Percentiles rank a stretch among this genome's conserved stretches.
Evolutionary conservation across 352 stramenopile genomes (phyloP).

Genomic region (Globisporangium okanoganense): DNA sequence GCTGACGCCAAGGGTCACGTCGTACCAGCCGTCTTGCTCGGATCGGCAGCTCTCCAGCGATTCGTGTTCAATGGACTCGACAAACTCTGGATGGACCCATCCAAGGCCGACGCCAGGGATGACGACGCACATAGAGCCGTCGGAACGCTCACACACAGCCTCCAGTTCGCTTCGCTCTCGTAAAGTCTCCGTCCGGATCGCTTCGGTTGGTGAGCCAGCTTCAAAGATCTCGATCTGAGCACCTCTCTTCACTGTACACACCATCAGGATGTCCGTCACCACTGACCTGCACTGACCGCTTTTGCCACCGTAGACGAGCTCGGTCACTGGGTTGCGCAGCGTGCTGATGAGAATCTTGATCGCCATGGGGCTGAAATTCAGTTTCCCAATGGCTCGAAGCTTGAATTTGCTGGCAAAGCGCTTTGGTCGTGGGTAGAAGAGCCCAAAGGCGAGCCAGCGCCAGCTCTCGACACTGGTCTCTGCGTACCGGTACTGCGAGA

Average conservation of each 20-base stretch:
- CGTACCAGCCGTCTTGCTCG: not conserved
- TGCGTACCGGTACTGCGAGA: not conserved
- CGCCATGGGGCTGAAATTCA: not conserved
- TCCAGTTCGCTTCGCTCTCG: not conserved
- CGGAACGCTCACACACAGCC: not conserved
- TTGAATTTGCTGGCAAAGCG: conserved; percentile 7
- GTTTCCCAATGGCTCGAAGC: conserved; percentile 1
- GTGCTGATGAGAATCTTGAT: not conserved
- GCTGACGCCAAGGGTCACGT: not conserved
- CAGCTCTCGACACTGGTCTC: not conserved
- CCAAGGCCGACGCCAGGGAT: not conserved
- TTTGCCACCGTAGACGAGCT: not conserved
- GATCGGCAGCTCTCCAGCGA: not conserved
- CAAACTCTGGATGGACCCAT: not conserved
- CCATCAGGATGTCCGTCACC: not conserved
- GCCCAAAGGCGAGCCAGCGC: conserved; percentile 19
- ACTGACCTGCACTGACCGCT: too few relatives aligned
- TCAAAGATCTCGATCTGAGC: not conserved
- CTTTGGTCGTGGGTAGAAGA: conserved; percentile 18
- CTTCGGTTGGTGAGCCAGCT: conserved; percentile 8
- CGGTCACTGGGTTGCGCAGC: not conserved
- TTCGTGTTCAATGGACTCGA: conserved; percentile 3
- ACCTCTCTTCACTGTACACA: not conserved
- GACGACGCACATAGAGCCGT: conserved; percentile 3
- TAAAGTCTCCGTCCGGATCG: conserved; percentile 12